Percentiles rank a stretch among this genome's conserved stretches.
These are phyloP conservation scores for Trametes punicea DNA, from an alignment of 768 basidiomycete species.

Conservation along the genomic window DNA sequence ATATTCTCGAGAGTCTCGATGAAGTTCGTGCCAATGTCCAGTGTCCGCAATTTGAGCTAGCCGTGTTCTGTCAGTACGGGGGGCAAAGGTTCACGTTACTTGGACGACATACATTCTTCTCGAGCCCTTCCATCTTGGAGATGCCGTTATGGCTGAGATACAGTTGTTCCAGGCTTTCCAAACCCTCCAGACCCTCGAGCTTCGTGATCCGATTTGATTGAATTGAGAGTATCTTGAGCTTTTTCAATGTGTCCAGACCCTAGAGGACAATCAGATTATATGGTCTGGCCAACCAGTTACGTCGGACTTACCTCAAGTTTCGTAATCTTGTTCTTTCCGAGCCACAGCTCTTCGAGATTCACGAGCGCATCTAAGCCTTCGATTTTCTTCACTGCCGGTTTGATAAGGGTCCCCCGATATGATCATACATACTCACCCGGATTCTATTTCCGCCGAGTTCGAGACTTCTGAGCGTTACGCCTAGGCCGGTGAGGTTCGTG, in stretches of 20 bases:
- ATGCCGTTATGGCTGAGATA: constrained; percentile 96
- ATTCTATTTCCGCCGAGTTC: constrained; percentile 94
- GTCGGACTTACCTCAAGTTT: constrained; percentile 66
- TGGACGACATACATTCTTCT: constrained; percentile 59
- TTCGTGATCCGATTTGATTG: constrained; percentile 93
- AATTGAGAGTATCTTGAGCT: constrained; percentile 81
- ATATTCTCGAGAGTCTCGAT: constrained; percentile 77
- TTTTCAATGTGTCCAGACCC: constrained; percentile 68
- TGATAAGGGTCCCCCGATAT: not conserved
- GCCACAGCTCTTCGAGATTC: constrained; percentile 89
- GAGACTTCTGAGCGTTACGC: constrained; percentile 66
- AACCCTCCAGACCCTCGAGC: constrained; percentile 73
- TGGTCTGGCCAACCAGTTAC: not conserved
- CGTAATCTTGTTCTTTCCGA: constrained; percentile 96
- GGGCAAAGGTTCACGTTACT: constrained; percentile 21
- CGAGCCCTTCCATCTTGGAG: constrained; percentile 76
- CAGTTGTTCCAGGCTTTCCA: constrained; percentile 78
- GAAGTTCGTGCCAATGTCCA: constrained; percentile 88
- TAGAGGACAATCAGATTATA: constrained; percentile 30
- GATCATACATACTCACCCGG: constrained; percentile 53
- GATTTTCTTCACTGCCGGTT: constrained; percentile 58
- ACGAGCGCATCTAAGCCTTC: constrained; percentile 79
- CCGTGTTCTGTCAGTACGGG: not conserved
- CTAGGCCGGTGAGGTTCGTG: constrained; percentile 53
- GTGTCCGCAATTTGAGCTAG: constrained; percentile 67